A percentile compares a stretch with the other conserved stretches of the same genome.
Evolutionary conservation across 2,329 filamentous ascomycete genomes (phyloP).

Genomic region (Pestalotiopsis sp.): DNA sequence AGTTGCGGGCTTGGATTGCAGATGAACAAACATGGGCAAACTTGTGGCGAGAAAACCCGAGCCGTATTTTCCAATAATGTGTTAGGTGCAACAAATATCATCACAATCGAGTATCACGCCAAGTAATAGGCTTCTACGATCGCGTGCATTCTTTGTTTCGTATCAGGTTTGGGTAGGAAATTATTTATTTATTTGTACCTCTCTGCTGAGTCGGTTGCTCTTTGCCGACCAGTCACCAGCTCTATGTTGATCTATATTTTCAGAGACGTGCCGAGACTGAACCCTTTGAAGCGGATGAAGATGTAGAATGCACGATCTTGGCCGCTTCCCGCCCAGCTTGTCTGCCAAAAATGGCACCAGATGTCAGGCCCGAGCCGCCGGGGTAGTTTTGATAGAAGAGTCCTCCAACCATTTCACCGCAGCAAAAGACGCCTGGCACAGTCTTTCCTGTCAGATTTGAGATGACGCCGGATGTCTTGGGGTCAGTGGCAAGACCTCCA

Average conservation of each 20-base stretch:
- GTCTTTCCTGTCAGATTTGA: slow-evolving; percentile 41
- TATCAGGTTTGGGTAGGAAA: neutral
- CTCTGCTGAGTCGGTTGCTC: neutral
- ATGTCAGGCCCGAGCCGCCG: slow-evolving; percentile 62
- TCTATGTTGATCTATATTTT: neutral
- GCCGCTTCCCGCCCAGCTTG: slow-evolving; percentile 40
- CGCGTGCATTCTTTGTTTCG: neutral
- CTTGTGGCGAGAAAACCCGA: neutral
- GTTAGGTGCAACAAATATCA: neutral
- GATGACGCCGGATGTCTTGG: slow-evolving; percentile 52
- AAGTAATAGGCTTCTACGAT: neutral
- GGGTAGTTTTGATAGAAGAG: slow-evolving; percentile 66
- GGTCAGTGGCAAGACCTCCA: slow-evolving; percentile 60
- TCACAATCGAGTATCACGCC: neutral
- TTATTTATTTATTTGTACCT: neutral
- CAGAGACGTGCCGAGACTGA: neutral
- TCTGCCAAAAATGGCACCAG: slow-evolving; percentile 55
- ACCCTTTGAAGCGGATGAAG: no score
- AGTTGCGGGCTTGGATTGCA: neutral
- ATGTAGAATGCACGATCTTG: neutral
- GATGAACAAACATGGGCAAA: neutral
- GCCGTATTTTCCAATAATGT: neutral
- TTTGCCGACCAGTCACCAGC: no score
- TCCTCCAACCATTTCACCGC: slow-evolving; percentile 68
- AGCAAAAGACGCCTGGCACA: slow-evolving; percentile 61